These are phyloP conservation scores for Onygenales sp. DNA, from an alignment of 2,329 filamentous ascomycete species.

Conservation along the genomic window DNA sequence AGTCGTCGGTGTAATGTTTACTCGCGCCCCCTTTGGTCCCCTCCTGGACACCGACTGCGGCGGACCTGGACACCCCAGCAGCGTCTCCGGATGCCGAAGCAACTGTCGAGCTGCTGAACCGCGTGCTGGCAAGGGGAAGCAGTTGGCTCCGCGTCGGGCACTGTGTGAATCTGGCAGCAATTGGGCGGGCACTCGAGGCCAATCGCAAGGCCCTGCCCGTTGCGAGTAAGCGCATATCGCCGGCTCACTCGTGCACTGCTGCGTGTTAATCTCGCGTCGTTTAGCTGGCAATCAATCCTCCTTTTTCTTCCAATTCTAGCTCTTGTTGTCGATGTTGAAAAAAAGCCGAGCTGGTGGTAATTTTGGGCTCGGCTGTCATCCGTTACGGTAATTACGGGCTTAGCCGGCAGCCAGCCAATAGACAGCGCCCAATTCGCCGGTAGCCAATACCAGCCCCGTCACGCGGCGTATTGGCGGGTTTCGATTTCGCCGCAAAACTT, in stretches of 20 bases:
- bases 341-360: neutral
- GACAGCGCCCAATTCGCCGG: too few species aligned
- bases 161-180: slow-evolving; percentile 10
- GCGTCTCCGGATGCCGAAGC: neutral
- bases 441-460: too few species aligned
- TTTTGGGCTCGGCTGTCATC: neutral
- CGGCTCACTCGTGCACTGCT: neutral
- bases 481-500: too few species aligned
- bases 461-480: too few species aligned
- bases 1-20: slow-evolving; percentile 60
- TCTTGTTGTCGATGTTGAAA: neutral
- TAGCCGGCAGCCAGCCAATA: neutral
- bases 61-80: neutral
- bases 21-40: slow-evolving; percentile 40
- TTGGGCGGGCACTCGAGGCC: slow-evolving; percentile 25
- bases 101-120: slow-evolving; percentile 26
- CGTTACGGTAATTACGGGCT: neutral
- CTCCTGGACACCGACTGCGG: neutral
- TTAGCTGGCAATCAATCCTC: too few species aligned
- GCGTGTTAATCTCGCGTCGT: neutral
- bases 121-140: slow-evolving; percentile 8
- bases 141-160: neutral
- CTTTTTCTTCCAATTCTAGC: neutral
- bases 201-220: slow-evolving; percentile 30
- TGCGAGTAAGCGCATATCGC: slow-evolving; percentile 28